Conservation (phyloP, 1,284 basidiomycete genomes). For the Cryptococcus neoformans region DNA sequence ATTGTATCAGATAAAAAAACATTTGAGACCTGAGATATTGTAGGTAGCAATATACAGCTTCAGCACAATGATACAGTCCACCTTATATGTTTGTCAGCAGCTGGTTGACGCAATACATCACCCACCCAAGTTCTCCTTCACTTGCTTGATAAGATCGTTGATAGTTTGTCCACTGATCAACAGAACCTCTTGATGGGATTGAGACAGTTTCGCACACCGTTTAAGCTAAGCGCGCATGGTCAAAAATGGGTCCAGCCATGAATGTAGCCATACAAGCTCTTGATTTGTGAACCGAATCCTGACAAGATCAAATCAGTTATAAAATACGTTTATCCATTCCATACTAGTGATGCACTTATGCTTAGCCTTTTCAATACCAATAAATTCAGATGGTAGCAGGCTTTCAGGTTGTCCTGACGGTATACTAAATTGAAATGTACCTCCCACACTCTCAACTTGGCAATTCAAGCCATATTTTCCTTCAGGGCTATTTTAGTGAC, state of each 20-base stretch:
- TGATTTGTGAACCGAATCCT: conserved; percentile 64
- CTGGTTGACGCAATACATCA: too few species aligned
- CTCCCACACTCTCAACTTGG: neutral
- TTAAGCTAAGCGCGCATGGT: conserved; percentile 20
- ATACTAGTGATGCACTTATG: conserved; percentile 1
- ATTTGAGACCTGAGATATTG: too few species aligned
- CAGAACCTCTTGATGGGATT: conserved; percentile 53
- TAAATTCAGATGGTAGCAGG: conserved; percentile 6
- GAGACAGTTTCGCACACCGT: conserved; percentile 28
- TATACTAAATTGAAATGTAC: conserved; percentile 9
- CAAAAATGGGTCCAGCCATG: neutral
- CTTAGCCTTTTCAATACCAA: conserved; percentile 6
- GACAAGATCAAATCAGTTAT: neutral
- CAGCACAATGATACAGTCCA: conserved; percentile 76
- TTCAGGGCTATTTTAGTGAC: neutral
- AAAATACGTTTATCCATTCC: neutral
- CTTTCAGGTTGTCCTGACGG: neutral
- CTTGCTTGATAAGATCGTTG: conserved; percentile 62
- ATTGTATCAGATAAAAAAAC: neutral
- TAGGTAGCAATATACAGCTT: conserved; percentile 59
- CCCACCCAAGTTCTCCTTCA: conserved; percentile 60
- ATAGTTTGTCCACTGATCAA: conserved; percentile 79
- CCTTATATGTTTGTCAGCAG: too few species aligned
- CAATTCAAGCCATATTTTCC: neutral
- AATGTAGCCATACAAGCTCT: conserved; percentile 60